Evolutionary conservation across 2,329 filamentous ascomycete genomes (phyloP).

Genomic region (Rhynchosporium secalis): DNA sequence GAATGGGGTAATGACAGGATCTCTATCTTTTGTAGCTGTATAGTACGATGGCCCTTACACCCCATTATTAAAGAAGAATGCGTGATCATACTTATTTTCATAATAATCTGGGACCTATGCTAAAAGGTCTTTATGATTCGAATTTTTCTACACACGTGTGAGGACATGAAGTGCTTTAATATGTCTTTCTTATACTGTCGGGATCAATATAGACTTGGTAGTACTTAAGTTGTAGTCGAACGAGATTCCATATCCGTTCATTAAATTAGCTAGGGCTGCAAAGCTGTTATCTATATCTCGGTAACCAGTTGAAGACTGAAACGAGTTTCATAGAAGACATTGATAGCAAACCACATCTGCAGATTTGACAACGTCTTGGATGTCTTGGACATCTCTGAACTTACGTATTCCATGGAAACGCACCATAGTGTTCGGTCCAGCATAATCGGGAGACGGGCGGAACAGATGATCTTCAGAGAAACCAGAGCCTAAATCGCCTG

Average conservation of each 20-base stretch:
- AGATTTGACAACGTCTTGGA: background rate
- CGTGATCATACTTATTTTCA: background rate
- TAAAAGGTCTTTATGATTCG: background rate
- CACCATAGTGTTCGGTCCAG: background rate
- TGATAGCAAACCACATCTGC: background rate
- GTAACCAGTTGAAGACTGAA: too few species aligned
- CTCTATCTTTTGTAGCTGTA: background rate
- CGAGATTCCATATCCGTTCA: background rate
- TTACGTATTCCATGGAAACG: background rate
- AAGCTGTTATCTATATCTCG: background rate
- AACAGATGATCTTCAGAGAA: background rate
- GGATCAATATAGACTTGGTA: background rate
- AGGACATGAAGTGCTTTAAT: slow-evolving; percentile 1
- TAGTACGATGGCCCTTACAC: too few species aligned
- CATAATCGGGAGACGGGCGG: background rate
- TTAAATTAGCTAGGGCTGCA: background rate
- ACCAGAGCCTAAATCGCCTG: background rate
- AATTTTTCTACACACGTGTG: background rate
- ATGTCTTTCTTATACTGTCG: background rate
- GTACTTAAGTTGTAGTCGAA: background rate
- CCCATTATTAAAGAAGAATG: background rate
- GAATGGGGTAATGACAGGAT: too few species aligned
- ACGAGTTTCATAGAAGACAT: background rate
- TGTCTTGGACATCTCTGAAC: background rate
- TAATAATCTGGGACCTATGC: slow-evolving; percentile 12